Evolutionary conservation across 495 filamentous ascomycete species (phyloP), one percentile per base, ranked within the genome.

Genomic region (Rostrohypoxylon terebratum): DNA sequence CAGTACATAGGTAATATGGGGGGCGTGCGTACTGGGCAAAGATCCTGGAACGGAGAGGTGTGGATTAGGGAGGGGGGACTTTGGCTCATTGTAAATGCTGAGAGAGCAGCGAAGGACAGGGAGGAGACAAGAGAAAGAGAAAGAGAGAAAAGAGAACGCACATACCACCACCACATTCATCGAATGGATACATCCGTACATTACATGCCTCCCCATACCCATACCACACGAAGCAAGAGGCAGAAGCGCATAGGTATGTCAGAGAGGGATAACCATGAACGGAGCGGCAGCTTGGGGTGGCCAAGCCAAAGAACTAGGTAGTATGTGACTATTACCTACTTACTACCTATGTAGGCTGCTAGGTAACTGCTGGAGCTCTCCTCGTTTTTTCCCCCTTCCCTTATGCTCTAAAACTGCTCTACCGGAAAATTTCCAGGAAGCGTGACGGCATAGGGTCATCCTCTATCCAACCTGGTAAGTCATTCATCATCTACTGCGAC

Each of bases 381-480:
- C 23, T 63, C 16, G 9, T 31, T 58, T 58, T 23, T 57, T 42
- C n/a, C n/a, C n/a, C n/a, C 38, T 38, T 28, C 6, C 48, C 28
- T 36, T 54, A 25, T 36, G 23, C 6, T 31, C 42, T 48, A 18
- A 40, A 18, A 40, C 20, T 45, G 34, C 18, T 60, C 20, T 60
- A 66, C 50, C 66, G 71, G 66, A 67, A 70, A 66, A 66, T 50
- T 63, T 59, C 62, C 45, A 67, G 34, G 70, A 34, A 66, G 61
- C 71, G 71, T 74, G 71, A 74, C 66, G 71, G 71, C 71, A 74
- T 74, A 74, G 63, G 71, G 66, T 66, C 66, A 74, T 74, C 62
- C 58, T 70, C 57, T 31, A 66, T 66, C 55, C 66, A 74, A 74
- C 71, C 58, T 66, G 66, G 71, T 66, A 74, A 66, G 71, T 74